Evolutionary conservation across 2,329 filamentous ascomycete species (phyloP).

Genomic region (Nigrospora oryzae): DNA sequence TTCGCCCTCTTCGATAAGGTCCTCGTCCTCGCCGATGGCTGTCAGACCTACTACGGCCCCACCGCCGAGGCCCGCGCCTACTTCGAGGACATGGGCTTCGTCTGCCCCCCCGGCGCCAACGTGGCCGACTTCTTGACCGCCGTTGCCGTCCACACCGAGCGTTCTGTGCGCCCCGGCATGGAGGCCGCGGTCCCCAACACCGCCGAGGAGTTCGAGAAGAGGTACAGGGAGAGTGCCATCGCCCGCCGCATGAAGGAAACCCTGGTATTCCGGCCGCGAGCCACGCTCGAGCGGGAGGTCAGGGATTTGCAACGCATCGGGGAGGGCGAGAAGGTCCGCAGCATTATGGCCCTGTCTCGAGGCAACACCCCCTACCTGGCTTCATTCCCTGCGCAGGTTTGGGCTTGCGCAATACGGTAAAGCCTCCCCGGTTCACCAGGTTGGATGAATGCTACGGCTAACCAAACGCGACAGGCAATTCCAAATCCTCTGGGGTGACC

Average conservation of each 20-base stretch:
- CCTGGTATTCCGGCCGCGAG: slow-evolving; percentile 2
- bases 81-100: slow-evolving; percentile 58
- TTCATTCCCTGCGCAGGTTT: slow-evolving; percentile 14
- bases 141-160: slow-evolving; percentile 55
- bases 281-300: slow-evolving; percentile 27
- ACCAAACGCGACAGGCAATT: slow-evolving; percentile 2
- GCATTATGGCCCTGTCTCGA: slow-evolving; percentile 6
- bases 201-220: slow-evolving; percentile 47
- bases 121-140: slow-evolving; percentile 63
- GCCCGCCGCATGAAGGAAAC: slow-evolving; percentile 13
- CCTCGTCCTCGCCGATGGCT: slow-evolving; percentile 61
- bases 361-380: slow-evolving; percentile 15
- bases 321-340: slow-evolving; percentile 13
- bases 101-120: slow-evolving; percentile 40
- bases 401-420: slow-evolving; percentile 31
- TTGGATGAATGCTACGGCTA: not conserved
- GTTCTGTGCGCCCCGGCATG: slow-evolving; percentile 47
- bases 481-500: slow-evolving; percentile 22
- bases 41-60: slow-evolving; percentile 58
- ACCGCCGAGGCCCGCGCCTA: slow-evolving; percentile 53
- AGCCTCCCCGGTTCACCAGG: slow-evolving; percentile 13
- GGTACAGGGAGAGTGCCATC: slow-evolving; percentile 28
- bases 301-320: slow-evolving; percentile 25
- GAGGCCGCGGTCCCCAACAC: slow-evolving; percentile 53
- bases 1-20: slow-evolving; percentile 69